Evolutionary conservation across 2,329 filamentous ascomycete genomes (phyloP).

Genomic region (Fusarium cicatricum): DNA sequence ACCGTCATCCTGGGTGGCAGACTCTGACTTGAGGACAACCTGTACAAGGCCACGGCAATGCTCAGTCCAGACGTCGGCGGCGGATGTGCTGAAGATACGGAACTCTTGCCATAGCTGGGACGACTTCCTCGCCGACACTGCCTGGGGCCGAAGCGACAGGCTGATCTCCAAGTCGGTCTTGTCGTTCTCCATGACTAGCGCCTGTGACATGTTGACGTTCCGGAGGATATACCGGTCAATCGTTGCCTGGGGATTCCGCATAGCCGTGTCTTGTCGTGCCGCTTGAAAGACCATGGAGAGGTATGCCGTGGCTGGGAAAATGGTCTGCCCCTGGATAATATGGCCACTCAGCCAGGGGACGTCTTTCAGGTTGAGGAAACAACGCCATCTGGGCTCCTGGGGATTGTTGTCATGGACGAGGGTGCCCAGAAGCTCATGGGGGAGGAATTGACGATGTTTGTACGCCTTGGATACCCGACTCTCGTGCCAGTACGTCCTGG

Average conservation of each 20-base stretch:
- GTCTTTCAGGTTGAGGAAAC: background rate
- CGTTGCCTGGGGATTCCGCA: no score
- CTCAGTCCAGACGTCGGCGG: conserved; percentile 4
- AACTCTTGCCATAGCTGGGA: conserved; percentile 11
- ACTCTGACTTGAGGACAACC: no score
- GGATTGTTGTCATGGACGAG: background rate
- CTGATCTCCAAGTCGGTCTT: background rate
- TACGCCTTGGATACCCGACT: background rate
- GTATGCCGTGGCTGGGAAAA: no score
- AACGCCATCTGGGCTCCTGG: background rate
- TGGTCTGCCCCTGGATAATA: background rate
- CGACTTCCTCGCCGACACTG: conserved; percentile 5
- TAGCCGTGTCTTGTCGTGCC: no score
- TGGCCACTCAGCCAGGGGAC: conserved; percentile 3
- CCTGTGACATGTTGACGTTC: no score
- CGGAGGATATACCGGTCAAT: no score
- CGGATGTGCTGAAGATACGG: conserved; percentile 2
- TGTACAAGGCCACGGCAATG: background rate
- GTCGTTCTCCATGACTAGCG: no score
- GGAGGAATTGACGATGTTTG: background rate
- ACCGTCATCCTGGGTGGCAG: no score
- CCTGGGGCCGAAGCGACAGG: conserved; percentile 8
- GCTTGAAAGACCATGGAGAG: no score
- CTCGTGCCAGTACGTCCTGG: conserved; percentile 2
- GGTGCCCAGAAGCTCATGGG: no score